A percentile compares a stretch with the other conserved stretches of the same genome.
Evolutionary conservation across 352 stramenopile genomes (phyloP).

Genomic region (Pythium guiyangense): DNA sequence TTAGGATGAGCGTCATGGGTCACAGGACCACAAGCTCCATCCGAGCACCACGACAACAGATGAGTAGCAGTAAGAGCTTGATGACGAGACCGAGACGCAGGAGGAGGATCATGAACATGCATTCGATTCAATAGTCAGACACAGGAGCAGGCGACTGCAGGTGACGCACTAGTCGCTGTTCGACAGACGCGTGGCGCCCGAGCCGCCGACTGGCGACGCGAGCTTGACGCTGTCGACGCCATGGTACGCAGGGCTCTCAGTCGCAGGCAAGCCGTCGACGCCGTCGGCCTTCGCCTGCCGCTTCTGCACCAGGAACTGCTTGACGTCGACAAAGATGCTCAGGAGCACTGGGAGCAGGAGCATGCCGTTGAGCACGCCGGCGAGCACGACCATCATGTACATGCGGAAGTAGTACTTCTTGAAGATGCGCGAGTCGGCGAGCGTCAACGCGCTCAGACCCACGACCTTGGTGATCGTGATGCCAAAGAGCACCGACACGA

Average conservation of each 20-base stretch:
- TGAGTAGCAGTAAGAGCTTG: no score
- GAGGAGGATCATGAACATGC: constrained; percentile 4
- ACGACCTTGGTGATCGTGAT: constrained; percentile 38
- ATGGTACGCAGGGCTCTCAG: constrained; percentile 24
- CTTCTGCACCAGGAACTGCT: constrained; percentile 33
- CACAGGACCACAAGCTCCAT: no score
- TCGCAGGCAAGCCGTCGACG: constrained; percentile 5
- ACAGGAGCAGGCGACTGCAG: background rate
- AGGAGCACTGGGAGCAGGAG: constrained; percentile 56
- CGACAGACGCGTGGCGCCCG: constrained; percentile 18
- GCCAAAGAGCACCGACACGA: constrained; percentile 39
- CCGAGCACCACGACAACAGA: no score
- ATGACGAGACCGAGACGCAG: no score
- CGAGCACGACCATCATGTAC: constrained; percentile 84
- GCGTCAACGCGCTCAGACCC: constrained; percentile 28
- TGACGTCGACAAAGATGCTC: constrained; percentile 45
- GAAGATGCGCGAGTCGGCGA: constrained; percentile 78
- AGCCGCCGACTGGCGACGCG: constrained; percentile 10
- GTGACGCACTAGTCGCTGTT: constrained; percentile 16
- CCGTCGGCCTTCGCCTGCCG: constrained; percentile 17
- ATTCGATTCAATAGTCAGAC: constrained; percentile 6
- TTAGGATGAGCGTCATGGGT: no score
- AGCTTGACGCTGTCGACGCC: constrained; percentile 15
- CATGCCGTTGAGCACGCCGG: constrained; percentile 79
- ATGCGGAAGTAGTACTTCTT: constrained; percentile 92